phyloP scores from a whole-genome alignment of 2,329 filamentous ascomycete species.

The Neoscytalidium dimidiatum region DNA sequence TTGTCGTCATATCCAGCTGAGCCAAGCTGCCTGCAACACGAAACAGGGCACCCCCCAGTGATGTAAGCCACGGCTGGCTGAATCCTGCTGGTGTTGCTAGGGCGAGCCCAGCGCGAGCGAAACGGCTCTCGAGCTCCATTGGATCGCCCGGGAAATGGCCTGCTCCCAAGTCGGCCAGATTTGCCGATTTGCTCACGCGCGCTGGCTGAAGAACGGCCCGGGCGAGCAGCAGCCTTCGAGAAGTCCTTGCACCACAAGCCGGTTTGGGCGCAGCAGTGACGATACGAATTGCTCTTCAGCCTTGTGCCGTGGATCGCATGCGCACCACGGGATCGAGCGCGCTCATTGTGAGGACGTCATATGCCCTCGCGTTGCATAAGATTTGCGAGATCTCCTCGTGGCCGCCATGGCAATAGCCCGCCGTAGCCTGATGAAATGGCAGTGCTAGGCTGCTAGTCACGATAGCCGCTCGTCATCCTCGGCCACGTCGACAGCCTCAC shows the following conservation, averaged over 20 bases:
- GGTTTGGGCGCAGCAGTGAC: constrained; percentile 11
- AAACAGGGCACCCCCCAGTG: constrained; percentile 12
- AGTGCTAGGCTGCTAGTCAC: background rate
- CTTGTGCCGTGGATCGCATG: constrained; percentile 17
- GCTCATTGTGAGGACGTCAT: constrained; percentile 8
- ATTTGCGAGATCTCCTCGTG: constrained; percentile 10
- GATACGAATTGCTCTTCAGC: background rate
- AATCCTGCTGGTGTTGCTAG: constrained; percentile 16
- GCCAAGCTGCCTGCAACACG: background rate
- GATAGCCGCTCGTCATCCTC: background rate
- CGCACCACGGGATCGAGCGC: background rate
- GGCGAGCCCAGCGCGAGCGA: constrained; percentile 8
- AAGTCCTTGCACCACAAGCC: constrained; percentile 16
- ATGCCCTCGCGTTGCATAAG: constrained; percentile 1
- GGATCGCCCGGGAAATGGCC: constrained; percentile 15
- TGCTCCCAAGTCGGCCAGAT: constrained; percentile 7
- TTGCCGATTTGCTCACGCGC: constrained; percentile 15
- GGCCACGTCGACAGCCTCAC: constrained; percentile 6
- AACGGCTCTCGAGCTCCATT: constrained; percentile 10
- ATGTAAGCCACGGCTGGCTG: constrained; percentile 14
- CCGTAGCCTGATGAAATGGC: background rate
- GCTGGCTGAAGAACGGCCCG: constrained; percentile 13
- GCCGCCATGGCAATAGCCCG: background rate
- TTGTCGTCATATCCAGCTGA: constrained; percentile 9
- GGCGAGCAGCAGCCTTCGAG: constrained; percentile 5